Evolutionary conservation across 2,329 filamentous ascomycete species (phyloP), one percentile per base, ranked within the genome.

Genomic region (Fusarium armeniacum): DNA sequence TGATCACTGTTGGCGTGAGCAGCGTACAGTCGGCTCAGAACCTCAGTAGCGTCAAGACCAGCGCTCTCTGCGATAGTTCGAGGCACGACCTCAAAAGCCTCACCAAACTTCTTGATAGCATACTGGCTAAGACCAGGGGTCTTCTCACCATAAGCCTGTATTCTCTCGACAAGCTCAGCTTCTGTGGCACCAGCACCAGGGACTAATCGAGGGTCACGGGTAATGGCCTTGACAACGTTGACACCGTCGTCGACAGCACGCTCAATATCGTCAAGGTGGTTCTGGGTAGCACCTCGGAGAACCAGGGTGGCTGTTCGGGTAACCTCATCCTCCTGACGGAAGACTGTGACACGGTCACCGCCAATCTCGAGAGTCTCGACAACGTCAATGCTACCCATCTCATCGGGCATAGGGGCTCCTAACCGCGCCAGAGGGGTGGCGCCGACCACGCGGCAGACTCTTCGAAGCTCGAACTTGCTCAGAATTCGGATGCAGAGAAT

Each of bases 371-470:
- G 87, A 2, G 97, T 98, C 87, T 99, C 96, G 33, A 99, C 96
- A 60, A 99, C 82, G 79, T 99, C 96, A 69, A 99, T 90, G 75
- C 83, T 91, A 71, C 96, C 96, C 94, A 97, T 98, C 86, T 99
- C 96, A 75, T 99, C 96, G n/a, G 97, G 96, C 96, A 99, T 99
- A 45, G 96, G 96, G 18, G 97, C 96, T 70, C 96, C 96, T 49
- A 99, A 86, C 75, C 96, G 91, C 55, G 97, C 97, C 67, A 99
- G 87, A n/a, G 96, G 96, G 16, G 96, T 98, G 59, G 96, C 96
- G 68, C 95, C 95, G 54, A 98, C 95, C 26, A 99, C 96, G 68
- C 96, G 91, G 87, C 97, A 99, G 76, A 98, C 86, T 76, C 96
- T 89, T 74, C 96, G 91, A 65, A 99, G 89, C 83, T 99, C 96